A percentile compares a stretch with the other conserved stretches of the same genome.
Evolutionary conservation across 495 filamentous ascomycete genomes (phyloP).

Genomic region (Neurospora sp.): DNA sequence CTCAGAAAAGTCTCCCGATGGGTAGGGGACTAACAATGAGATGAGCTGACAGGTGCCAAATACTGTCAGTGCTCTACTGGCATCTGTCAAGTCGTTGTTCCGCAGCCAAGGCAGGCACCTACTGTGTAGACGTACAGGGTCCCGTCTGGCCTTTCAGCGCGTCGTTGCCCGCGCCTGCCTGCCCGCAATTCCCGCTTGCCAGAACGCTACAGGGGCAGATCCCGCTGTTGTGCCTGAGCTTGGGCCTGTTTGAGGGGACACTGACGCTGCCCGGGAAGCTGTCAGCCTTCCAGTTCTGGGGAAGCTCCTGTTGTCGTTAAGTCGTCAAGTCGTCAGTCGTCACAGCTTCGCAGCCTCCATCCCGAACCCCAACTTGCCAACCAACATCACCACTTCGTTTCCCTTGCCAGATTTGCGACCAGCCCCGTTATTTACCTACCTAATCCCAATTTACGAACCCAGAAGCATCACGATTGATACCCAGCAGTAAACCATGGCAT

Average conservation of each 20-base stretch:
- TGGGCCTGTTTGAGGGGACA: neutral
- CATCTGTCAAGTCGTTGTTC: neutral
- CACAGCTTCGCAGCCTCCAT: slow-evolving; percentile 15
- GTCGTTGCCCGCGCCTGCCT: neutral
- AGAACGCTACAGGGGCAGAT: neutral
- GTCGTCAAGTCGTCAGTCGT: slow-evolving; percentile 6
- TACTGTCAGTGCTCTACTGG: neutral
- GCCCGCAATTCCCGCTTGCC: neutral
- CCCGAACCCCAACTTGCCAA: slow-evolving; percentile 2
- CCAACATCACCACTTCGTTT: neutral
- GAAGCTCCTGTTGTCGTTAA: neutral
- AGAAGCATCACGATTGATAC: neutral
- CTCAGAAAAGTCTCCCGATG: neutral
- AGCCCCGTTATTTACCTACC: neutral
- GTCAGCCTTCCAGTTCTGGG: neutral
- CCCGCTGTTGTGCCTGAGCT: slow-evolving; percentile 3
- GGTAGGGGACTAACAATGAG: neutral
- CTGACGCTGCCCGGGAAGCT: slow-evolving; percentile 2
- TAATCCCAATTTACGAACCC: slow-evolving; percentile 1
- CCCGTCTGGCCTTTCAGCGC: neutral
- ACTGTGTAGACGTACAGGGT: neutral
- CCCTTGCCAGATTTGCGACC: neutral
- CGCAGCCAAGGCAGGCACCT: neutral
- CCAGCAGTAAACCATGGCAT: slow-evolving; percentile 49
- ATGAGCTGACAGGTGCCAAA: neutral